These are phyloP conservation scores for Lichenothelia convexa DNA, from an alignment of 495 filamentous ascomycete genomes.

Conservation along the genomic window DNA sequence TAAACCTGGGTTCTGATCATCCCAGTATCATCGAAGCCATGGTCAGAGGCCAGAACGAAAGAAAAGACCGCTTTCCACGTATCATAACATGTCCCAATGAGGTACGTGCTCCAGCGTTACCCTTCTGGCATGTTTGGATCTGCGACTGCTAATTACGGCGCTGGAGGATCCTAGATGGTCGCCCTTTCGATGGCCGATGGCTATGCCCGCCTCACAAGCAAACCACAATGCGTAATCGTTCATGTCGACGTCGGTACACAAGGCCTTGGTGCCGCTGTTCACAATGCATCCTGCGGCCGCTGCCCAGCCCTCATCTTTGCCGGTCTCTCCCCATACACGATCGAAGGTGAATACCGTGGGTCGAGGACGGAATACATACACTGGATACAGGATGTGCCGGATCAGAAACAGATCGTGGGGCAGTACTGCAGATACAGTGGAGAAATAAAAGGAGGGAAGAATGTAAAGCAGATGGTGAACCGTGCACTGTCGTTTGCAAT, in stretches of 20 bases:
- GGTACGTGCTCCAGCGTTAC: neutral
- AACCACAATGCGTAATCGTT: slow-evolving; percentile 13
- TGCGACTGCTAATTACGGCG: no score
- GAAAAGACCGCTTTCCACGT: slow-evolving; percentile 2
- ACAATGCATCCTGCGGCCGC: slow-evolving; percentile 11
- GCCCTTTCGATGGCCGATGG: slow-evolving; percentile 12
- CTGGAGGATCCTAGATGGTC: slow-evolving; percentile 6
- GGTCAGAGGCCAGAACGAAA: slow-evolving; percentile 7
- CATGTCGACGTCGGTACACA: slow-evolving; percentile 15
- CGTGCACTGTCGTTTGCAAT: slow-evolving; percentile 9
- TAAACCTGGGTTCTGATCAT: slow-evolving; percentile 14
- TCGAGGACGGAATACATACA: slow-evolving; percentile 13
- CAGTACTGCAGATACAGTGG: slow-evolving; percentile 9
- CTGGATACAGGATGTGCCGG: slow-evolving; percentile 13
- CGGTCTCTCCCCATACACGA: slow-evolving; percentile 10
- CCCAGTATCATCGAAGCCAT: slow-evolving; percentile 14
- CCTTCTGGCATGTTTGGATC: no score
- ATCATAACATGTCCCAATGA: slow-evolving; percentile 10
- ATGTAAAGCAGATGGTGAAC: slow-evolving; percentile 8
- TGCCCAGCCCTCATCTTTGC: slow-evolving; percentile 15
- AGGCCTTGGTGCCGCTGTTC: slow-evolving; percentile 11
- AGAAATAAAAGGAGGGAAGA: slow-evolving; percentile 9
- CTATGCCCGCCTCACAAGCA: slow-evolving; percentile 10
- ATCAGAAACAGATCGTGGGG: slow-evolving; percentile 10
- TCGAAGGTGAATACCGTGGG: slow-evolving; percentile 9